A percentile compares a stretch with the other conserved stretches of the same genome.
phyloP scores from a whole-genome alignment of 768 basidiomycete genomes.

The Atractiella rhizophila region DNA sequence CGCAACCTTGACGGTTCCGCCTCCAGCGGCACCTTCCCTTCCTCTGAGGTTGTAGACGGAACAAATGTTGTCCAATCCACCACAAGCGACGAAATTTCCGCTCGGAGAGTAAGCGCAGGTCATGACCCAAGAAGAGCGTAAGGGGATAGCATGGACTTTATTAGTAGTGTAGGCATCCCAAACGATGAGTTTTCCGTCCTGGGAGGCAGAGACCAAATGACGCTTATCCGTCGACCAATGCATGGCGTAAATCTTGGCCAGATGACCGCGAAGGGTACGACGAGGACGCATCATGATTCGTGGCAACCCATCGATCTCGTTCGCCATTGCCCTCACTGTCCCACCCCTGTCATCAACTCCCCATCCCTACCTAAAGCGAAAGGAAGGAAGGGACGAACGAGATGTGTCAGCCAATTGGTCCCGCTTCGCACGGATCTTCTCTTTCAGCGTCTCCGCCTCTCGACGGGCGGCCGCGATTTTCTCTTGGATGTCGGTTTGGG shows the following conservation, averaged over 20 bases:
- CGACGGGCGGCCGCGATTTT: conserved; percentile 77
- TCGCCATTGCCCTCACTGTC: conserved; percentile 90
- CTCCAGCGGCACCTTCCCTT: conserved; percentile 35
- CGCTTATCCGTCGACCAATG: conserved; percentile 95
- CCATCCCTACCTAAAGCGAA: neutral
- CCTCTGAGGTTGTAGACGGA: conserved; percentile 87
- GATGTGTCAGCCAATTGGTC: conserved; percentile 97
- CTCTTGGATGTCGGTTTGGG: conserved; percentile 15
- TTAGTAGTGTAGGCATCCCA: conserved; percentile 99
- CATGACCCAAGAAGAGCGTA: conserved; percentile 99
- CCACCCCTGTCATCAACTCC: neutral
- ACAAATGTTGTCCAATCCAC: conserved; percentile 96
- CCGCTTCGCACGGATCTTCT: conserved; percentile 88
- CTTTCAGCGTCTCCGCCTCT: conserved; percentile 89
- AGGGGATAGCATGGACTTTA: conserved; percentile 96
- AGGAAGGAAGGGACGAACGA: conserved; percentile 34
- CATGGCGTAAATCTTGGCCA: conserved; percentile 99
- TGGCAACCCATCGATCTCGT: conserved; percentile 81
- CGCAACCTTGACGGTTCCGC: conserved; percentile 65
- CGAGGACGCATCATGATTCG: conserved; percentile 92
- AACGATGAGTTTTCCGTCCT: conserved; percentile 96
- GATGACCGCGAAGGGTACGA: conserved; percentile 80
- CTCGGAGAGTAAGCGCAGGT: conserved; percentile 95
- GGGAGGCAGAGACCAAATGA: conserved; percentile 96
- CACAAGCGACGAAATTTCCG: conserved; percentile 91